These are phyloP conservation scores for Solanum medicagineum DNA, from an alignment of 257 asterid species.

Conservation along the genomic window DNA sequence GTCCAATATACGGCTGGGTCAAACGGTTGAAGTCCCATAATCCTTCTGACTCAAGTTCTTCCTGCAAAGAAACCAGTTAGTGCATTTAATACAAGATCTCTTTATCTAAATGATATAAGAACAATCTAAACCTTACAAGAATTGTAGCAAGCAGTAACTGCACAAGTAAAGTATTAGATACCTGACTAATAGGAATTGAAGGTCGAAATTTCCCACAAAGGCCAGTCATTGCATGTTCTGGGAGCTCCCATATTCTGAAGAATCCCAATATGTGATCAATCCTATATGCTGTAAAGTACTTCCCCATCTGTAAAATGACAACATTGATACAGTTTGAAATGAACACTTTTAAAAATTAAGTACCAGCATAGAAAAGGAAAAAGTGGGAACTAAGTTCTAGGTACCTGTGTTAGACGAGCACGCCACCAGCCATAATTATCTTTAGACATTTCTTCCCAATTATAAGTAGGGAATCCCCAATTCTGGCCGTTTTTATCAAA, in stretches of 20 bases:
- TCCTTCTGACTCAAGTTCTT: conserved; percentile 91
- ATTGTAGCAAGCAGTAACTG: background rate
- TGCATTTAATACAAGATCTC: background rate
- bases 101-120: background rate
- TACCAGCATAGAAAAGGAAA: background rate
- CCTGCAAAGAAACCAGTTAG: conserved; percentile 30
- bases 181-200: conserved; percentile 88
- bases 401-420: conserved; percentile 88
- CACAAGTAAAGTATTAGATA: background rate
- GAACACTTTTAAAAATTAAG: background rate
- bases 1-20: conserved; percentile 64
- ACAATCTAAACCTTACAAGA: background rate
- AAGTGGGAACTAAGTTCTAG: background rate
- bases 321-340: background rate
- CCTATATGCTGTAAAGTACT: conserved; percentile 93
- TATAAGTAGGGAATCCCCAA: conserved; percentile 99
- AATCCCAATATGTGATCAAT: conserved; percentile 93
- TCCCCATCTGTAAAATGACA: conserved; percentile 61
- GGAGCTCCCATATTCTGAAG: conserved; percentile 98
- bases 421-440: conserved; percentile 99
- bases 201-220: conserved; percentile 96
- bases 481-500: conserved; percentile 97
- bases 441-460: conserved; percentile 99
- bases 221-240: conserved; percentile 93
- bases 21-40: conserved; percentile 88